Evolutionary conservation across 164 flowering plant genomes (phyloP).

Genomic region (Kingdonia uniflora): DNA sequence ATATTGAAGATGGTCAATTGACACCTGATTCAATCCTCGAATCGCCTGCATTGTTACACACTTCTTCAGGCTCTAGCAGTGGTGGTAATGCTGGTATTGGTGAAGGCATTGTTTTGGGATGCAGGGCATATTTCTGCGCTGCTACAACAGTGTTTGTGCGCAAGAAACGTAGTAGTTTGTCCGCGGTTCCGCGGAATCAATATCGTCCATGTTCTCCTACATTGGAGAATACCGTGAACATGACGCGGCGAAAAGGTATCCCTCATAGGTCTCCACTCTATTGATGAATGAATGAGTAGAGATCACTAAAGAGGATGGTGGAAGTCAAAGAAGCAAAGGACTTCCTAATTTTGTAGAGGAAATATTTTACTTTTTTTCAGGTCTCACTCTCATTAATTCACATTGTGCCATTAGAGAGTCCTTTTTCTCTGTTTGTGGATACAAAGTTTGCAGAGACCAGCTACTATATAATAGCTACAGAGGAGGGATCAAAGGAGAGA

Average conservation of each 20-base stretch:
- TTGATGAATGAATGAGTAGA: constrained; percentile 14
- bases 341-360: constrained; percentile 35
- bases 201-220: constrained; percentile 25
- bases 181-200: constrained; percentile 17
- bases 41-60: constrained; percentile 28
- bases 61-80: constrained; percentile 34
- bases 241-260: constrained; percentile 55
- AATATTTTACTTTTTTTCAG: neutral
- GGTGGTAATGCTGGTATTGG: constrained; percentile 23
- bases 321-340: neutral
- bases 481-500: no score
- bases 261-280: constrained; percentile 69
- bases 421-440: constrained; percentile 1
- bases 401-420: neutral
- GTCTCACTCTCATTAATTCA: neutral
- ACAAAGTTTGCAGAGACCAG: no score
- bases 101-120: constrained; percentile 6
- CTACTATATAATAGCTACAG: no score
- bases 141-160: constrained; percentile 55
- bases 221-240: constrained; percentile 18
- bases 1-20: constrained; percentile 36
- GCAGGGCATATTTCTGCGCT: constrained; percentile 36
- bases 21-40: constrained; percentile 69
- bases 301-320: no score
- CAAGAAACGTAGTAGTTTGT: constrained; percentile 48